Evolutionary conservation across 2,329 filamentous ascomycete genomes (phyloP).

Genomic region (Sphaerostilbella broomeana): DNA sequence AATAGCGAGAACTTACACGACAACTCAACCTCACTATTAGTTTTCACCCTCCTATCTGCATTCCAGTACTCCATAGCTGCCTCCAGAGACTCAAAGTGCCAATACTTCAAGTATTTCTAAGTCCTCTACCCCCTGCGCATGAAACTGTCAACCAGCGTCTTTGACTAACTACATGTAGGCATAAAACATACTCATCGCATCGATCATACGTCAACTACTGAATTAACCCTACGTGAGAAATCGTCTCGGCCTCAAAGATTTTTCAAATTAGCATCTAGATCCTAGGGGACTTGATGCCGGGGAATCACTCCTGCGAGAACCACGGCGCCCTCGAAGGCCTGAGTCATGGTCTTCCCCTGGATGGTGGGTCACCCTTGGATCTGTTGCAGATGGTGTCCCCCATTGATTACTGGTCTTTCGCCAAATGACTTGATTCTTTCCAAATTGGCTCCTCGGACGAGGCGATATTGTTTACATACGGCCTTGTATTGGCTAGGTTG

Average conservation of each 20-base stretch:
- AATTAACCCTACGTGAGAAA: slow-evolving; percentile 29
- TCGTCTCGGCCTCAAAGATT: slow-evolving; percentile 35
- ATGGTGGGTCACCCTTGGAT: slow-evolving; percentile 8
- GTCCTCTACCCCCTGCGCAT: slow-evolving; percentile 25
- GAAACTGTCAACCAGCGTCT: slow-evolving; percentile 33
- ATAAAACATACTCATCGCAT: slow-evolving; percentile 41
- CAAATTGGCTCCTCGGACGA: slow-evolving; percentile 2
- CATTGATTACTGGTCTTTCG: slow-evolving; percentile 10
- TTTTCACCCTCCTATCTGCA: too few species aligned
- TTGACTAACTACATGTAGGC: slow-evolving; percentile 40
- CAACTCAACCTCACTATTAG: too few species aligned
- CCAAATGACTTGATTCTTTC: slow-evolving; percentile 1
- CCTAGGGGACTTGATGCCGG: slow-evolving; percentile 19
- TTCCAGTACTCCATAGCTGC: too few species aligned
- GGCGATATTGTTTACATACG: slow-evolving; percentile 5
- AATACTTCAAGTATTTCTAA: too few species aligned
- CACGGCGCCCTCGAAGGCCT: slow-evolving; percentile 44
- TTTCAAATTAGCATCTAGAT: slow-evolving; percentile 28
- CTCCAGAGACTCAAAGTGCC: too few species aligned
- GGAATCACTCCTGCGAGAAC: slow-evolving; percentile 40
- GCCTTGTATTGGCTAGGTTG: slow-evolving; percentile 12
- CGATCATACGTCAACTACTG: slow-evolving; percentile 39
- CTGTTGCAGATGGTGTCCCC: slow-evolving; percentile 7
- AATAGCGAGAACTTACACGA: too few species aligned
- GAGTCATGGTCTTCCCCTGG: slow-evolving; percentile 23